Base-by-base conservation (phyloP, 2,329 filamentous ascomycete genomes). In the Sarocladium strictum region DNA sequence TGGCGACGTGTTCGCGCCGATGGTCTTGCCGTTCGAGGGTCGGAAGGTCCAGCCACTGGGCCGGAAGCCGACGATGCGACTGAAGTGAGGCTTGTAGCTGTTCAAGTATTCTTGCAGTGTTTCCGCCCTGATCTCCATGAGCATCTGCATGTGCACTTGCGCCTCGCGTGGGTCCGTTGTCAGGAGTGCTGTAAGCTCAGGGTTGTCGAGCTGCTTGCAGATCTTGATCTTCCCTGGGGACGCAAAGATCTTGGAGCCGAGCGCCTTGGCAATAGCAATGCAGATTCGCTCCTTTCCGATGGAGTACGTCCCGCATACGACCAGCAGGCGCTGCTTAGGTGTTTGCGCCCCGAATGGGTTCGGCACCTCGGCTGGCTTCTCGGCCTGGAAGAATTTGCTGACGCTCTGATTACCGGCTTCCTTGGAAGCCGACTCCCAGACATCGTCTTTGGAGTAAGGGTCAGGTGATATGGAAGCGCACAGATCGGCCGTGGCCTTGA, bases 211-310 rank as follows among this genome's bases (percentile, higher is more conserved):
- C 59, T 90, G 90, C 21, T 81, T 78, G 70, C 90, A 92, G 24
- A 97, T 90, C 58, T 85, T 84, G 67, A 90, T 87, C 72, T 99
- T 99, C 53, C 80, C 77, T 0, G 90, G 76, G 1, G 90, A 84
- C 0, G 93, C 93, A 65, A 87, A 99, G 58, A 99, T 97, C 65
- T 96, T 96, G 61, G 86, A 89, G 37, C 84, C 77, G 2, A 99
- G 77, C 0, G 92, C 92, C 62, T 86, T 83, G 3, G 94, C 94
- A 59, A 99, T 96, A 41, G 90, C 92, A 29, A 96, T 78, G 67
- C 93, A 97, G 60, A 99, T 92, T 38, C 92, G 87, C 69, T 99
- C 94, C 72, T 99, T 99, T 65, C 94, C 94, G 63, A 99, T 99
- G 62, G 89, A 95, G 72, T 99, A 99, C 0, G 94, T 99, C 43